Evolutionary conservation across 2,329 filamentous ascomycete species (phyloP).

Genomic region (Talaromyces sp.): DNA sequence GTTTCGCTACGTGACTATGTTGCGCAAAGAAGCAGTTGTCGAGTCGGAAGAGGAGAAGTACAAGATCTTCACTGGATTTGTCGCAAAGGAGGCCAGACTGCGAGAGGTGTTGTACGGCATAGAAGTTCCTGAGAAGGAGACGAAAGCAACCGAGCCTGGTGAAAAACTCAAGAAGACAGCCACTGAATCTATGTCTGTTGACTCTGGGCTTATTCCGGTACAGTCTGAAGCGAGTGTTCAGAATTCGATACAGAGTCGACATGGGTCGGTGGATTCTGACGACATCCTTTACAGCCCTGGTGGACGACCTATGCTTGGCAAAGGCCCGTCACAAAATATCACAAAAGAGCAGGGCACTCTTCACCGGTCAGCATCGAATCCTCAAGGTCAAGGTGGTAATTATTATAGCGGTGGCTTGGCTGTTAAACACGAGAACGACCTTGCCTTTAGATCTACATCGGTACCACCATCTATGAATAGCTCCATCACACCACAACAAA

Average conservation of each 20-base stretch:
- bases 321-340: constrained; percentile 14
- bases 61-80: constrained; percentile 52
- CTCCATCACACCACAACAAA: constrained; percentile 18
- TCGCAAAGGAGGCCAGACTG: constrained; percentile 46
- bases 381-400: constrained; percentile 17
- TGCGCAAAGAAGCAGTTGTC: constrained; percentile 50
- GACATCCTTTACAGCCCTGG: constrained; percentile 52
- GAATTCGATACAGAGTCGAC: constrained; percentile 19
- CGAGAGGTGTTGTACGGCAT: constrained; percentile 50
- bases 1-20: constrained; percentile 54
- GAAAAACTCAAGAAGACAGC: constrained; percentile 19
- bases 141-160: constrained; percentile 10
- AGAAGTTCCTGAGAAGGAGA: constrained; percentile 28
- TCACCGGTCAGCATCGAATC: constrained; percentile 29
- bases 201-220: constrained; percentile 35
- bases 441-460: constrained; percentile 24
- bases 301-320: constrained; percentile 48
- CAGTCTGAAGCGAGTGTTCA: constrained; percentile 24
- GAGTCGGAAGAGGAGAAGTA: constrained; percentile 51
- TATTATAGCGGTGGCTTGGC: not conserved
- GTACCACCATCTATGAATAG: constrained; percentile 26
- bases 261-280: constrained; percentile 19
- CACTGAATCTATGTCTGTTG: not conserved
- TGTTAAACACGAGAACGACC: not conserved
- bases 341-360: constrained; percentile 18